phyloP scores from a whole-genome alignment of 495 filamentous ascomycete species.

The Penicillium maclennaniae region DNA sequence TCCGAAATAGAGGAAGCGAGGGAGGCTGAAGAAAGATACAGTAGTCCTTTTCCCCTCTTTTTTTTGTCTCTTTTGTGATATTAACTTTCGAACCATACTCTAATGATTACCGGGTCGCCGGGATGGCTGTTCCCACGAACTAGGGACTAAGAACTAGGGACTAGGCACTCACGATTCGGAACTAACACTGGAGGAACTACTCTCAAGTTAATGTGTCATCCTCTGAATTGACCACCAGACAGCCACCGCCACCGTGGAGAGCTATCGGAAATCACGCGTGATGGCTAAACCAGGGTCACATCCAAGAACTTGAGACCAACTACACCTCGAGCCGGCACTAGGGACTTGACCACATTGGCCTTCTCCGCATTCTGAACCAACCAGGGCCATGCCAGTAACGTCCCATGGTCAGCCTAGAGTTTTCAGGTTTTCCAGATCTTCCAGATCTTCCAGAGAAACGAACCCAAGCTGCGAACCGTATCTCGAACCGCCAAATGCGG shows the following conservation, averaged over 20 bases:
- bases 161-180: too few relatives aligned
- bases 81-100: constrained; percentile 10
- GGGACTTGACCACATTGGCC: constrained; percentile 6
- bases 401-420: constrained; percentile 7
- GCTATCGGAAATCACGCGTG: constrained; percentile 17
- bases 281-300: constrained; percentile 3
- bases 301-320: constrained; percentile 2
- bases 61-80: background rate
- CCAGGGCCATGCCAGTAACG: constrained; percentile 5
- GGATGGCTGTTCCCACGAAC: background rate
- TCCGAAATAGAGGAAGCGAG: constrained; percentile 5
- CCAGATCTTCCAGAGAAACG: constrained; percentile 14
- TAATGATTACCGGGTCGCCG: background rate
- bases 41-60: background rate
- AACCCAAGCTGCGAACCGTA: background rate
- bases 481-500: constrained; percentile 7
- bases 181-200: background rate
- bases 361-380: constrained; percentile 23
- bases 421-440: constrained; percentile 22
- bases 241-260: constrained; percentile 20
- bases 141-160: too few relatives aligned
- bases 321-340: background rate
- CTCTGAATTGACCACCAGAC: background rate
- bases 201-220: too few relatives aligned
- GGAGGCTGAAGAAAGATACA: constrained; percentile 20